phyloP scores from a whole-genome alignment of 2,329 filamentous ascomycete species.

The Lachnellula cervina region DNA sequence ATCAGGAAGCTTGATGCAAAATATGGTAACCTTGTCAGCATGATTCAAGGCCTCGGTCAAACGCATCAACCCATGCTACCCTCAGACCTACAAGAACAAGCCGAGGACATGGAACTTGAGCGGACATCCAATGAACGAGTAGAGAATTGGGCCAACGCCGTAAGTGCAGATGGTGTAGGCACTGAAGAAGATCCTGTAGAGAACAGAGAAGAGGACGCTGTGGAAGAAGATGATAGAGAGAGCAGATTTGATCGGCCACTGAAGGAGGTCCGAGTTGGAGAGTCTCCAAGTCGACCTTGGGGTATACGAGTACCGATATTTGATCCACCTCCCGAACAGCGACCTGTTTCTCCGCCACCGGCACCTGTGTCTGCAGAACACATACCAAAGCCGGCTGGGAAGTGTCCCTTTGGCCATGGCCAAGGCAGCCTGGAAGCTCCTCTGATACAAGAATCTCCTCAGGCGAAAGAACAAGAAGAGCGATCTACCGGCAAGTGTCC shows the following conservation, averaged over 20 bases:
- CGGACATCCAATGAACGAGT: conserved; percentile 64
- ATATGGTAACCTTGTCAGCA: conserved; percentile 78
- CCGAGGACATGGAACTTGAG: conserved; percentile 38
- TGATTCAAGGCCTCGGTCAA: conserved; percentile 85
- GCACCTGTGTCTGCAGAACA: conserved; percentile 38
- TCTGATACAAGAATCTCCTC: too few species aligned
- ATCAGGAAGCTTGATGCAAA: conserved; percentile 88
- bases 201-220: conserved; percentile 34
- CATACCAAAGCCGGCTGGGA: conserved; percentile 36
- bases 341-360: conserved; percentile 52
- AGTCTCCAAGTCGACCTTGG: conserved; percentile 91
- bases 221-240: conserved; percentile 50
- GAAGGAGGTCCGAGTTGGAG: conserved; percentile 86
- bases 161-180: conserved; percentile 53
- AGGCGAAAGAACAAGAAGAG: too few species aligned
- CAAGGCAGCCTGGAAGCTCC: too few species aligned
- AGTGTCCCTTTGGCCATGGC: conserved; percentile 42
- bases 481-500: too few species aligned
- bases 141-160: conserved; percentile 77
- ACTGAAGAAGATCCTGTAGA: conserved; percentile 35
- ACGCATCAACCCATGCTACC: conserved; percentile 87
- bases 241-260: conserved; percentile 78
- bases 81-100: conserved; percentile 35
- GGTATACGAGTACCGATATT: conserved; percentile 75
- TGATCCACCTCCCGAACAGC: conserved; percentile 36